Conservation (phyloP, 2,329 filamentous ascomycete genomes). For the Penicillium sp. region DNA sequence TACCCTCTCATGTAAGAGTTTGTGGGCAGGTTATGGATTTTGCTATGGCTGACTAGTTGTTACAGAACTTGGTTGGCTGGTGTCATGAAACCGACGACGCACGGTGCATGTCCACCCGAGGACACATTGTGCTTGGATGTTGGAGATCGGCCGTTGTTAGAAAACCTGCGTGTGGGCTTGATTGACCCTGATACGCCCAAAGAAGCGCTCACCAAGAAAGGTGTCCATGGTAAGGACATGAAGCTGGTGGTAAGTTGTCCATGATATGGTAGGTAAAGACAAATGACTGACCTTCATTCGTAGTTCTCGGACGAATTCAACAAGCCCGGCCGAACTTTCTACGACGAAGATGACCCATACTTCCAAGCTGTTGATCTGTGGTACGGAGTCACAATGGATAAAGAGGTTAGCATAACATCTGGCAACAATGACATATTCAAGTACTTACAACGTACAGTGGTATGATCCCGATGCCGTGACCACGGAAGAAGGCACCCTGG, state of each 20-base stretch:
- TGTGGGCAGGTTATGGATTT: not conserved
- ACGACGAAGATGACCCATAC: slow-evolving; percentile 65
- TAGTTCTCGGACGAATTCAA: slow-evolving; percentile 72
- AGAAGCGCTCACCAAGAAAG: slow-evolving; percentile 54
- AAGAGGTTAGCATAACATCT: slow-evolving; percentile 50
- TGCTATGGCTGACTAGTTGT: slow-evolving; percentile 2
- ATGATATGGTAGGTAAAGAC: not conserved
- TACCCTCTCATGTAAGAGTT: slow-evolving; percentile 64
- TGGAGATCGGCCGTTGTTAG: slow-evolving; percentile 51
- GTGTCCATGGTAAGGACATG: slow-evolving; percentile 58
- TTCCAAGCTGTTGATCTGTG: slow-evolving; percentile 66
- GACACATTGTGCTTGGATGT: slow-evolving; percentile 51
- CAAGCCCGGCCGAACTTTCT: slow-evolving; percentile 63
- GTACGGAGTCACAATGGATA: slow-evolving; percentile 68
- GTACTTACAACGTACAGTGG: slow-evolving; percentile 48
- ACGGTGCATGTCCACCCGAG: slow-evolving; percentile 31
- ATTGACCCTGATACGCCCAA: slow-evolving; percentile 66
- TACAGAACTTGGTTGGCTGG: slow-evolving; percentile 56
- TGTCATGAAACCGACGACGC: slow-evolving; percentile 30
- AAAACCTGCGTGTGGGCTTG: slow-evolving; percentile 58
- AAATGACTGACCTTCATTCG: slow-evolving; percentile 1
- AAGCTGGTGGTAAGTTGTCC: slow-evolving; percentile 54
- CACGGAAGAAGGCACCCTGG: slow-evolving; percentile 59
- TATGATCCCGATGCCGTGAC: slow-evolving; percentile 66
- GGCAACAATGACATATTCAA: not conserved